Conservation (phyloP, 768 basidiomycete species). For the Dentipellis sp. region DNA sequence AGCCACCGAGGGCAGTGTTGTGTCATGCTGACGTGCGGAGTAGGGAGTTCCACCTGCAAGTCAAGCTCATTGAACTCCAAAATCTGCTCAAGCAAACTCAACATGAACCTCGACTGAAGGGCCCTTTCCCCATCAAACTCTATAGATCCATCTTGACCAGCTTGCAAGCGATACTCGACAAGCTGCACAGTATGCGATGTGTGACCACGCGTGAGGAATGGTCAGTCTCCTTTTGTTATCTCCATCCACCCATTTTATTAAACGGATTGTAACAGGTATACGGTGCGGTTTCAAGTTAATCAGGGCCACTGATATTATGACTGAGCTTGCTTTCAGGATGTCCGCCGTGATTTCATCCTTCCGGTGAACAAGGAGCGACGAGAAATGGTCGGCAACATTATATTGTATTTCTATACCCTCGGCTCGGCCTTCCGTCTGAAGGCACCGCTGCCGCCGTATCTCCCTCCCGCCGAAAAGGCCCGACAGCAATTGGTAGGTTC, state of each 20-base stretch:
- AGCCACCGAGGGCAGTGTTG: neutral
- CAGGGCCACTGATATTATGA: neutral
- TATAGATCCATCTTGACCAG: slow-evolving; percentile 81
- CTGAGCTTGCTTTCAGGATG: slow-evolving; percentile 39
- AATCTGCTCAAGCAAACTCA: slow-evolving; percentile 80
- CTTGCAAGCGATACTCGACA: slow-evolving; percentile 79
- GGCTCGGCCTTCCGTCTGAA: slow-evolving; percentile 77
- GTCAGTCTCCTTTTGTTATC: slow-evolving; percentile 30
- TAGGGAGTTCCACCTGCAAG: slow-evolving; percentile 94
- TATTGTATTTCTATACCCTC: slow-evolving; percentile 78
- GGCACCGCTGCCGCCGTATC: slow-evolving; percentile 90
- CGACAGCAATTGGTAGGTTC: slow-evolving; percentile 62
- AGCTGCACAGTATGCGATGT: slow-evolving; percentile 91
- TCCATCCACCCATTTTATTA: neutral
- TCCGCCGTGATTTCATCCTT: slow-evolving; percentile 79
- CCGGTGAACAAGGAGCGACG: slow-evolving; percentile 85
- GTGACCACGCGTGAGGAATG: slow-evolving; percentile 96
- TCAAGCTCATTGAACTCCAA: slow-evolving; percentile 80
- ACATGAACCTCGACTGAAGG: slow-evolving; percentile 92
- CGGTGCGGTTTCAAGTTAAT: slow-evolving; percentile 32
- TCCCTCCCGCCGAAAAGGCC: slow-evolving; percentile 86
- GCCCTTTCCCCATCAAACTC: slow-evolving; percentile 81
- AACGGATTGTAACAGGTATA: slow-evolving; percentile 43
- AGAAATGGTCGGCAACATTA: slow-evolving; percentile 93
- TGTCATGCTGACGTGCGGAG: neutral